Percentiles rank a stretch among this genome's conserved stretches.
These are phyloP conservation scores for Fusarium falciforme DNA, from an alignment of 2,329 filamentous ascomycete genomes.

Conservation along the genomic window DNA sequence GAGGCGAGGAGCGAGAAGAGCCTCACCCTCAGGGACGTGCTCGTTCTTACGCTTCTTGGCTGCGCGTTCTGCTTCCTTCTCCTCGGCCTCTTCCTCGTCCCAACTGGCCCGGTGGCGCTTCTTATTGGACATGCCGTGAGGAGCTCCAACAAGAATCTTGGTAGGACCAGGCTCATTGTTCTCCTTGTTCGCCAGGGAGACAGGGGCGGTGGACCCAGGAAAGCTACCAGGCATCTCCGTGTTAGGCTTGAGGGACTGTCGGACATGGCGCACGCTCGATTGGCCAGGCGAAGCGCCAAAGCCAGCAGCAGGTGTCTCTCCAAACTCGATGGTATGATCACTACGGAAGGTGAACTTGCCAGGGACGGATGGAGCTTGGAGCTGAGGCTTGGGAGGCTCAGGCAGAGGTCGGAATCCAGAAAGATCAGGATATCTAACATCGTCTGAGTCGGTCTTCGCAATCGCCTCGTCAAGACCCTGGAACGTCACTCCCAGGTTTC, in stretches of 20 bases:
- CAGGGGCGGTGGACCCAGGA: constrained; percentile 51
- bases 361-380: constrained; percentile 56
- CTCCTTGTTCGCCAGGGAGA: constrained; percentile 63
- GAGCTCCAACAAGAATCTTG: constrained; percentile 58
- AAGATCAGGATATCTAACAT: constrained; percentile 66
- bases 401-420: constrained; percentile 54
- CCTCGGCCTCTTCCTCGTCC: constrained; percentile 66
- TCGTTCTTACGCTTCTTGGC: constrained; percentile 70
- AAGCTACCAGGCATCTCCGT: constrained; percentile 67
- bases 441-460: constrained; percentile 42
- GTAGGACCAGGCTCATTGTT: constrained; percentile 58
- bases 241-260: constrained; percentile 59
- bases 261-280: constrained; percentile 70
- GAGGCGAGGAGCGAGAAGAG: constrained; percentile 63
- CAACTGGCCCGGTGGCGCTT: constrained; percentile 70
- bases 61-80: constrained; percentile 60
- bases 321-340: constrained; percentile 73
- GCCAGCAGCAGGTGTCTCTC: constrained; percentile 57
- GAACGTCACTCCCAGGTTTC: constrained; percentile 42
- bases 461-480: constrained; percentile 45
- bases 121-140: constrained; percentile 74
- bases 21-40: constrained; percentile 62
- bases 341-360: constrained; percentile 74
- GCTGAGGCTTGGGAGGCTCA: constrained; percentile 38
- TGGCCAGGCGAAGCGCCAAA: constrained; percentile 71